Conservation (phyloP, 495 filamentous ascomycete genomes). For the Aspergillus kassunensis region DNA sequence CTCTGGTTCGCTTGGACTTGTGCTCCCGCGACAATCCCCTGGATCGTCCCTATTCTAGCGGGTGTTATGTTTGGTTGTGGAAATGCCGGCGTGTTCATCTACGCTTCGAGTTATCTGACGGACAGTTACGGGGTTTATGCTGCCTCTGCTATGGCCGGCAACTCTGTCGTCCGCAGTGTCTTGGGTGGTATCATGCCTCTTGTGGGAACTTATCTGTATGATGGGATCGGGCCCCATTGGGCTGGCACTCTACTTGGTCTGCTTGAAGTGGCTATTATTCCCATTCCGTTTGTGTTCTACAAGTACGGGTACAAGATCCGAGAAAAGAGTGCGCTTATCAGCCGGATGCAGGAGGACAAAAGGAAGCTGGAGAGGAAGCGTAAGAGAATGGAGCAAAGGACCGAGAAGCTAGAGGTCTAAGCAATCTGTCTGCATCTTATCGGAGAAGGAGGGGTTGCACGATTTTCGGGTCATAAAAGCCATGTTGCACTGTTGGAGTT, state of each 20-base stretch:
- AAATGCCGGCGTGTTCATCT: slow-evolving; percentile 73
- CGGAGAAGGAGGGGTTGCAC: neutral
- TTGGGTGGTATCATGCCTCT: slow-evolving; percentile 71
- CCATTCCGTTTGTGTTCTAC: slow-evolving; percentile 24
- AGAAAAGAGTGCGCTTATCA: slow-evolving; percentile 19
- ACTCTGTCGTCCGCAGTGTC: slow-evolving; percentile 60
- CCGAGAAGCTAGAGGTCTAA: slow-evolving; percentile 18
- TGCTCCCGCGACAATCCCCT: slow-evolving; percentile 61
- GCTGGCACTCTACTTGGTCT: slow-evolving; percentile 54
- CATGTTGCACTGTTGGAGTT: slow-evolving; percentile 8
- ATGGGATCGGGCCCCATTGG: slow-evolving; percentile 64
- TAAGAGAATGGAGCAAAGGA: slow-evolving; percentile 13
- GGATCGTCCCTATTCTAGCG: slow-evolving; percentile 69
- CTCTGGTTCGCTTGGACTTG: slow-evolving; percentile 81
- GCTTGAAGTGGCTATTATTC: slow-evolving; percentile 22
- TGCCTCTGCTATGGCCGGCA: slow-evolving; percentile 73
- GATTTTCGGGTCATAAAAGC: slow-evolving; percentile 8
- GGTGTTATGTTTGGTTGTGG: slow-evolving; percentile 75
- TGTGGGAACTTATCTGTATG: slow-evolving; percentile 69
- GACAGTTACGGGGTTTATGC: slow-evolving; percentile 72
- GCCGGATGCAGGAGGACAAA: slow-evolving; percentile 24
- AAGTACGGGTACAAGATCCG: slow-evolving; percentile 24
- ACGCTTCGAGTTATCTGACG: slow-evolving; percentile 72
- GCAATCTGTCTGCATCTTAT: neutral
- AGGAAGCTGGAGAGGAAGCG: slow-evolving; percentile 19